These are phyloP conservation scores for Trichophyton schoenleinii DNA, from an alignment of 2,329 filamentous ascomycete genomes.

Conservation along the genomic window DNA sequence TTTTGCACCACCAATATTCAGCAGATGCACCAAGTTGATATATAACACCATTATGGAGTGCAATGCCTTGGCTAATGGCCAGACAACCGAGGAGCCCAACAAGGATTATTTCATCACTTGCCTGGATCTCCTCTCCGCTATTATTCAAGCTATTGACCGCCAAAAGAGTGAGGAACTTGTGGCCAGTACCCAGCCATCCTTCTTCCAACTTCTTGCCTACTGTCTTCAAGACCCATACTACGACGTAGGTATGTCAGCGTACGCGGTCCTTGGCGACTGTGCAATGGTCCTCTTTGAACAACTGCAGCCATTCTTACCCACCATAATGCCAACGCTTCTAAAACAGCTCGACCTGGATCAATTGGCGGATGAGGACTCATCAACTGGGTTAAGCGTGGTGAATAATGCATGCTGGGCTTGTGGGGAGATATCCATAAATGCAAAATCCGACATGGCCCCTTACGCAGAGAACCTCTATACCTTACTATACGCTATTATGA, in stretches of 20 bases:
- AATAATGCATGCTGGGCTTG: slow-evolving; percentile 98
- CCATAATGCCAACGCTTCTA: slow-evolving; percentile 65
- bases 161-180: slow-evolving; percentile 66
- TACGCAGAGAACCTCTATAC: slow-evolving; percentile 67
- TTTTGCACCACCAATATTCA: slow-evolving; percentile 77
- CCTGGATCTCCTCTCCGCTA: slow-evolving; percentile 80
- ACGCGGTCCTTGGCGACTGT: slow-evolving; percentile 86
- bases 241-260: slow-evolving; percentile 91
- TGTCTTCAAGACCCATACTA: slow-evolving; percentile 87
- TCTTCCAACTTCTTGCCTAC: slow-evolving; percentile 81
- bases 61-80: slow-evolving; percentile 55
- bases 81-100: slow-evolving; percentile 63
- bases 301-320: slow-evolving; percentile 59
- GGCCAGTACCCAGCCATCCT: slow-evolving; percentile 59
- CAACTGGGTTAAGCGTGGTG: slow-evolving; percentile 77
- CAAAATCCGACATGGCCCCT: slow-evolving; percentile 57
- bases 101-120: slow-evolving; percentile 97
- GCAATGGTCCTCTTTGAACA: slow-evolving; percentile 83
- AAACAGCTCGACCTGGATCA: slow-evolving; percentile 73
- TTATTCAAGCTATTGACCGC: slow-evolving; percentile 75
- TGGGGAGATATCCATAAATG: slow-evolving; percentile 79
- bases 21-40: slow-evolving; percentile 79
- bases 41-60: slow-evolving; percentile 80
- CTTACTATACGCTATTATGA: slow-evolving; percentile 68
- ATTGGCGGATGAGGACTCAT: slow-evolving; percentile 65